These are phyloP conservation scores for Passalora sequoiae DNA, from an alignment of 2,329 filamentous ascomycete genomes.

Conservation along the genomic window DNA sequence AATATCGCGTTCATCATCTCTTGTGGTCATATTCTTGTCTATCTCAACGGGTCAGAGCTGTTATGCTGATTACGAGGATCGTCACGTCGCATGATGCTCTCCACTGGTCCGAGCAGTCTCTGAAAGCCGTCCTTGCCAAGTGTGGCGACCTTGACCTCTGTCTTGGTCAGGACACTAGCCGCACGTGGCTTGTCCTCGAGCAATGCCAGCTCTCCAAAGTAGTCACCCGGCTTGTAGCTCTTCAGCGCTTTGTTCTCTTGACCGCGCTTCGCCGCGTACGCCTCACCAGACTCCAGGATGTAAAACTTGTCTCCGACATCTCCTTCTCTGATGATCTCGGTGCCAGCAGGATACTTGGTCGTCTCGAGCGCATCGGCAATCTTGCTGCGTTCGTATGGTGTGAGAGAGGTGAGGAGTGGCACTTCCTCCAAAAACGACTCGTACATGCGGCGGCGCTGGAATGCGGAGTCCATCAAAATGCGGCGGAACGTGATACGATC, in stretches of 20 bases:
- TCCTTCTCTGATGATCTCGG: constrained; percentile 84
- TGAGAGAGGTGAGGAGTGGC: constrained; percentile 74
- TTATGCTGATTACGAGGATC: constrained; percentile 41
- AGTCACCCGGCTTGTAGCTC: constrained; percentile 84
- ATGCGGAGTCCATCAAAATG: constrained; percentile 97
- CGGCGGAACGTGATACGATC: constrained; percentile 95
- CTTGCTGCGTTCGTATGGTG: constrained; percentile 90
- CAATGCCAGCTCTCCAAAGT: constrained; percentile 91
- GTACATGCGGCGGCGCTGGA: constrained; percentile 92
- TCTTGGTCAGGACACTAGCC: constrained; percentile 76
- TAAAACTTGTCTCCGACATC: constrained; percentile 90
- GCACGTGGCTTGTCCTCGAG: constrained; percentile 90
- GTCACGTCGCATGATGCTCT: constrained; percentile 85
- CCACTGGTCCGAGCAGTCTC: constrained; percentile 82
- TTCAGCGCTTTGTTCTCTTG: constrained; percentile 64
- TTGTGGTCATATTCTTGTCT: constrained; percentile 16
- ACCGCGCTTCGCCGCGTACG: constrained; percentile 78
- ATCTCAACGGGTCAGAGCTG: constrained; percentile 31
- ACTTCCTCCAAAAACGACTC: constrained; percentile 95
- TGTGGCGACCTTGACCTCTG: constrained; percentile 87
- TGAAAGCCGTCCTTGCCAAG: constrained; percentile 94
- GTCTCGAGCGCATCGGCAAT: constrained; percentile 95
- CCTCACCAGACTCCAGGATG: constrained; percentile 80
- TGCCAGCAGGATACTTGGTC: constrained; percentile 72
- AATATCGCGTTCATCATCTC: not conserved